Evolutionary conservation across 495 filamentous ascomycete genomes (phyloP).

Genomic region (Clohesyomyces aquaticus): DNA sequence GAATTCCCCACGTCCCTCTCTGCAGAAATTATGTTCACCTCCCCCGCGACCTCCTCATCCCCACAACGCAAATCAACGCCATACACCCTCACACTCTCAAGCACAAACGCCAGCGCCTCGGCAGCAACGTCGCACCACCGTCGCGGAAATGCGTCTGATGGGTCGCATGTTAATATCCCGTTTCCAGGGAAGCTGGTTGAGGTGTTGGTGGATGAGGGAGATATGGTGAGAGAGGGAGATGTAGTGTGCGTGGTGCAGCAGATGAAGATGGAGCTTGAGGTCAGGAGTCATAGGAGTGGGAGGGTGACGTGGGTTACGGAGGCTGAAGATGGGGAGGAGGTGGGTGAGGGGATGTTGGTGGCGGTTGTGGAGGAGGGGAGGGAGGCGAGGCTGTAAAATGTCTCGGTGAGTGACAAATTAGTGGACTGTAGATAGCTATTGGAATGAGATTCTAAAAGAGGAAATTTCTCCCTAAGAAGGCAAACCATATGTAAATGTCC

Average conservation of each 20-base stretch:
- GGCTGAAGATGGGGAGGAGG: constrained; percentile 63
- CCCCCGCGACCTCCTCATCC: constrained; percentile 44
- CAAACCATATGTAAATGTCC: no score
- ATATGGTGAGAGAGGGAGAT: constrained; percentile 56
- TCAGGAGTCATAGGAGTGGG: constrained; percentile 56
- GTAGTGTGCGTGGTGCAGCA: constrained; percentile 65
- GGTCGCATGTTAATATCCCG: constrained; percentile 60
- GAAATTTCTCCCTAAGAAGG: no score
- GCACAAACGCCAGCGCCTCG: constrained; percentile 55
- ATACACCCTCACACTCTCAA: constrained; percentile 53
- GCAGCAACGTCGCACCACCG: constrained; percentile 56
- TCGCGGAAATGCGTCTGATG: constrained; percentile 56
- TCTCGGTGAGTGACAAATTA: no score
- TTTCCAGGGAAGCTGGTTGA: constrained; percentile 64
- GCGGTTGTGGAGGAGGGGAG: constrained; percentile 53
- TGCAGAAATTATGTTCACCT: constrained; percentile 60
- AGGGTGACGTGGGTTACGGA: constrained; percentile 59
- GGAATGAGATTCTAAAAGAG: no score
- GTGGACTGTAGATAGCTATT: no score
- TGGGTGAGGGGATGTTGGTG: constrained; percentile 61
- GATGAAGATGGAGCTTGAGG: constrained; percentile 72
- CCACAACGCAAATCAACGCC: constrained; percentile 32
- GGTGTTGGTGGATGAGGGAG: constrained; percentile 58
- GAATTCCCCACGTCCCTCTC: constrained; percentile 60
- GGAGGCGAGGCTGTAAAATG: constrained; percentile 23